These are phyloP conservation scores for Mycena metata DNA, from an alignment of 768 basidiomycete species.

Conservation along the genomic window DNA sequence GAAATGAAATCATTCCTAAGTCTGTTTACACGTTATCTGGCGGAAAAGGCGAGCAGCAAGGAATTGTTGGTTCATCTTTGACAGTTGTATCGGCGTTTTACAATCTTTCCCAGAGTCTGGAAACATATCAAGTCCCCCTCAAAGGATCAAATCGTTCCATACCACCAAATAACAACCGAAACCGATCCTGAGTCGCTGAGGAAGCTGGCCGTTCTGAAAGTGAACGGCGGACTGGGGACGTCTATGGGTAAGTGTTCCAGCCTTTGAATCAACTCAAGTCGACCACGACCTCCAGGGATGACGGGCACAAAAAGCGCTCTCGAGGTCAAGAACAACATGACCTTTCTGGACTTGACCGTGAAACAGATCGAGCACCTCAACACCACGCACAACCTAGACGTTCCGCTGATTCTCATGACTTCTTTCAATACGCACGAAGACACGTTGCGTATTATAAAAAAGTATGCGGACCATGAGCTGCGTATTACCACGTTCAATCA, in stretches of 20 bases:
- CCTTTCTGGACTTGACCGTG: conserved; percentile 94
- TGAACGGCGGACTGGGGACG: conserved; percentile 93
- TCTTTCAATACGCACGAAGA: conserved; percentile 99
- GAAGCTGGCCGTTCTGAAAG: conserved; percentile 95
- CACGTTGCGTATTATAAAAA: conserved; percentile 95
- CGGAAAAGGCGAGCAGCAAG: conserved; percentile 75
- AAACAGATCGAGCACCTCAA: conserved; percentile 97
- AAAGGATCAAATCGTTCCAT: conserved; percentile 86
- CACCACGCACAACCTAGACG: conserved; percentile 83
- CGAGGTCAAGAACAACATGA: conserved; percentile 97
- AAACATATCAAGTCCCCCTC: conserved; percentile 89
- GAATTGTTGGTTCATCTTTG: conserved; percentile 68
- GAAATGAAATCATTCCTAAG: conserved; percentile 91
- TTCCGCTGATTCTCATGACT: conserved; percentile 97
- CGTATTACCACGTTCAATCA: conserved; percentile 94
- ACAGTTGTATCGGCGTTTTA: conserved; percentile 67
- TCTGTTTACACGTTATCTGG: conserved; percentile 85
- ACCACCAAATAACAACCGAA: conserved; percentile 74
- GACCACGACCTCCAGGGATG: conserved; percentile 65
- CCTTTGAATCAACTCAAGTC: conserved; percentile 13
- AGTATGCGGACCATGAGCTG: conserved; percentile 94
- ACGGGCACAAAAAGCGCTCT: conserved; percentile 92
- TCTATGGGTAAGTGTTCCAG: conserved; percentile 76
- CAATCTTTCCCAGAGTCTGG: conserved; percentile 87
- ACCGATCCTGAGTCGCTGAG: conserved; percentile 75